Evolutionary conservation across 139 green algal genomes (phyloP).

Genomic region (Tetratostichococcus sp.): DNA sequence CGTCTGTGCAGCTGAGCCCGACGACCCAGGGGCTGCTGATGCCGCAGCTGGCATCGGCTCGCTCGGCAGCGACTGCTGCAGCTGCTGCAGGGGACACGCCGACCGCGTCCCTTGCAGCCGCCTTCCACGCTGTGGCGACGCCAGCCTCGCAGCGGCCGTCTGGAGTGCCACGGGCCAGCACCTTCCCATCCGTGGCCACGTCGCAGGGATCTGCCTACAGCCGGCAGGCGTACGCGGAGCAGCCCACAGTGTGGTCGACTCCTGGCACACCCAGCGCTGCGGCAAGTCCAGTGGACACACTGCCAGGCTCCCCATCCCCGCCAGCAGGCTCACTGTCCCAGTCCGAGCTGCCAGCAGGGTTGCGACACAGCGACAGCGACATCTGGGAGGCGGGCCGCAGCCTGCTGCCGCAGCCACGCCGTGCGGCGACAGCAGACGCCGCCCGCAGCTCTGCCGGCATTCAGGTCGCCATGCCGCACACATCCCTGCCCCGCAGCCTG

Average conservation of each 20-base stretch:
- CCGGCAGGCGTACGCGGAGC: neutral
- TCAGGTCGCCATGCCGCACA: too few relatives aligned
- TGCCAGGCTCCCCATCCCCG: too few relatives aligned
- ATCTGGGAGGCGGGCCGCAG: neutral
- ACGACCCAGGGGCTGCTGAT: neutral
- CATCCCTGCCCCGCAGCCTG: too few relatives aligned
- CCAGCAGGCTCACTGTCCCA: too few relatives aligned
- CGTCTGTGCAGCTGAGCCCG: neutral
- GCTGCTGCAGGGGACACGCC: neutral
- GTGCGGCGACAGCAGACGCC: too few relatives aligned
- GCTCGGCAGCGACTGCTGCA: neutral
- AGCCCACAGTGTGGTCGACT: neutral
- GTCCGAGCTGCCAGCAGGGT: too few relatives aligned
- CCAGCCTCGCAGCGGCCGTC: neutral
- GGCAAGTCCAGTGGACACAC: neutral
- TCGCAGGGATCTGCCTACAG: neutral
- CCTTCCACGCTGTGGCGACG: neutral
- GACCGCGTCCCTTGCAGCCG: neutral
- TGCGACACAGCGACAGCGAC: neutral
- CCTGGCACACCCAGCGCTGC: neutral
- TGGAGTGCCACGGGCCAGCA: too few relatives aligned
- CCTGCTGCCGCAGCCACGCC: neutral
- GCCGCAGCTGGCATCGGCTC: too few relatives aligned
- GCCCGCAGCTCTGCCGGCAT: too few relatives aligned
- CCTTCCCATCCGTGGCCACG: neutral